Evolutionary conservation across 1,284 basidiomycete species (phyloP).

Genomic region (Austroboletus niveus): DNA sequence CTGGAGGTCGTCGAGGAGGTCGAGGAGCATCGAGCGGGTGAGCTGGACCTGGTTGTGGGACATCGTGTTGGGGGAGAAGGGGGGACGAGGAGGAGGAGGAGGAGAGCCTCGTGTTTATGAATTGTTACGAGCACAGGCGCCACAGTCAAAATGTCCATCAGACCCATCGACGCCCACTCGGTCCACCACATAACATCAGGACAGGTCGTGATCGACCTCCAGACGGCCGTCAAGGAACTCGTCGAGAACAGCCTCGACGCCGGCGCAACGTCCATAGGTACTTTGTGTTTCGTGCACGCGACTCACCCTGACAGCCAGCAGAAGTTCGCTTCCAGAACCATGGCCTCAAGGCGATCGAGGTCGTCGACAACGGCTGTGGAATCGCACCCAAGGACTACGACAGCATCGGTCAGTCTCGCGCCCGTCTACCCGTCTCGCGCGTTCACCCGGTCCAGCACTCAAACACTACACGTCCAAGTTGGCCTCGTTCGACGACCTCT

Average conservation of each 20-base stretch:
- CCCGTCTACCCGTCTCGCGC: neutral
- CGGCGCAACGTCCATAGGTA: slow-evolving; percentile 83
- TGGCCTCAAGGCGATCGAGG: slow-evolving; percentile 85
- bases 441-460: slow-evolving; percentile 50
- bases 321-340: slow-evolving; percentile 91
- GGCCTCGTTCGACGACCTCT: slow-evolving; percentile 72
- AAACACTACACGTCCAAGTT: slow-evolving; percentile 97
- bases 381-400: slow-evolving; percentile 79
- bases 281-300: neutral
- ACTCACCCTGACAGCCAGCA: slow-evolving; percentile 31
- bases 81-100: neutral
- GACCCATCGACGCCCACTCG: slow-evolving; percentile 72
- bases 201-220: slow-evolving; percentile 93
- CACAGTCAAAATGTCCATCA: slow-evolving; percentile 30
- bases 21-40: slow-evolving; percentile 35
- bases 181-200: slow-evolving; percentile 75
- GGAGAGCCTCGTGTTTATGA: slow-evolving; percentile 12
- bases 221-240: slow-evolving; percentile 93
- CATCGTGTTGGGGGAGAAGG: slow-evolving; percentile 12
- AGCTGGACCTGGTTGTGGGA: slow-evolving; percentile 40
- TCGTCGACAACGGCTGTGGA: slow-evolving; percentile 91
- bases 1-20: slow-evolving; percentile 51
- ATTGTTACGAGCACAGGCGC: neutral
- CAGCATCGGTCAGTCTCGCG: slow-evolving; percentile 60
- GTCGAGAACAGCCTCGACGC: slow-evolving; percentile 97